Percentiles rank a stretch among this genome's conserved stretches.
phyloP scores from a whole-genome alignment of 225 moss, liverwort and hornwort genomes.

The Sphagnum contortum region DNA sequence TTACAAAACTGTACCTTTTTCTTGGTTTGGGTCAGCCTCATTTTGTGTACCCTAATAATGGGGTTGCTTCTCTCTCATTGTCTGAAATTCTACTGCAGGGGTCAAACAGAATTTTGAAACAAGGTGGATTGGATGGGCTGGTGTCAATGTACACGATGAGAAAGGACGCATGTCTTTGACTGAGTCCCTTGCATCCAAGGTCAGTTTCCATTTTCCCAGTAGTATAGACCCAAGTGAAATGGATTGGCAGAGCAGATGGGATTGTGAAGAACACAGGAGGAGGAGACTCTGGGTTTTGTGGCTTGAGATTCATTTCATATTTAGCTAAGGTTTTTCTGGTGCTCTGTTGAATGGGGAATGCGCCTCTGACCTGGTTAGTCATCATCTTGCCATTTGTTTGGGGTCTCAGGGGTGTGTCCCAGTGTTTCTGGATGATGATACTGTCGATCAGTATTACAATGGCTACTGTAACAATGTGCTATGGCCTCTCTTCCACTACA shows the following conservation, averaged over 20 bases:
- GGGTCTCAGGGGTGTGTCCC: conserved; percentile 62
- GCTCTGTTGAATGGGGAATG: no score
- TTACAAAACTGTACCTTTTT: no score
- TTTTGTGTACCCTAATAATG: no score
- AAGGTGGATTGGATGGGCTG: conserved; percentile 88
- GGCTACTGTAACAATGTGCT: conserved; percentile 85
- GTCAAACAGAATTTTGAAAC: conserved; percentile 70
- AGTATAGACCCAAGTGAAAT: not conserved
- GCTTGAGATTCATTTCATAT: no score
- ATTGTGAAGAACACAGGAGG: no score
- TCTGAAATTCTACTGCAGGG: conserved; percentile 13
- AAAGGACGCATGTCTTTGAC: conserved; percentile 38
- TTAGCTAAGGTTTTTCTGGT: no score
- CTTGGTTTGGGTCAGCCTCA: no score
- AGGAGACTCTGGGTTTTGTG: no score
- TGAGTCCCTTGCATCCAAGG: conserved; percentile 45
- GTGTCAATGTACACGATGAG: conserved; percentile 57
- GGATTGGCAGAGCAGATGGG: not conserved
- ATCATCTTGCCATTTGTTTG: not conserved
- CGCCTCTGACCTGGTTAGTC: no score
- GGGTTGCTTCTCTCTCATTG: no score
- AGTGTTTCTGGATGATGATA: conserved; percentile 66
- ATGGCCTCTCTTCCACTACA: conserved; percentile 86
- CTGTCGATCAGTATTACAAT: conserved; percentile 76
- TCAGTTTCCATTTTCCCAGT: not conserved